Percentiles rank a stretch among this genome's conserved stretches.
Evolutionary conservation across 1,139 yeast species (phyloP).

Genomic region (Pichia sp.): DNA sequence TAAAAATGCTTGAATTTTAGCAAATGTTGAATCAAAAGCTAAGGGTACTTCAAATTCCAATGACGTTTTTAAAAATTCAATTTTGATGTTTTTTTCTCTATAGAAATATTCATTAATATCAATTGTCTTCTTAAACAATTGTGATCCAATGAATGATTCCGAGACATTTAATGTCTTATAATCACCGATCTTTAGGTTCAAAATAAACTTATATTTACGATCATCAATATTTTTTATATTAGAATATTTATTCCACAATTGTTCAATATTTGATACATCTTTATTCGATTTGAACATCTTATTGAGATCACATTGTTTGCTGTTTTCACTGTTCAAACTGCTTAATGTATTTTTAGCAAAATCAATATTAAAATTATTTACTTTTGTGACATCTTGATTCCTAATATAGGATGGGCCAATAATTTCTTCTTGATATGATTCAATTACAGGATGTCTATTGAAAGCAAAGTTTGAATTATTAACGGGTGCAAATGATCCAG

Average conservation of each 20-base stretch:
- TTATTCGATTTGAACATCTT: not conserved
- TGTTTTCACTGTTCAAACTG: no score
- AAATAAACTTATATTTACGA: constrained; percentile 2
- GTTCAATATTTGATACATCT: not conserved
- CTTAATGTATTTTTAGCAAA: constrained; percentile 7
- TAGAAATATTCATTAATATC: not conserved
- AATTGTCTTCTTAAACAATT: not conserved
- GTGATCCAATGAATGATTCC: constrained; percentile 3
- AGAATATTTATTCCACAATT: constrained; percentile 6
- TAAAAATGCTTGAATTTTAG: constrained; percentile 13
- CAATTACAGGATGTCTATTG: constrained; percentile 16
- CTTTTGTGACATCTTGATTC: not conserved
- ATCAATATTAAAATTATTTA: constrained; percentile 4
- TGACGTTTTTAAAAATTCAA: constrained; percentile 1
- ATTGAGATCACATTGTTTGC: not conserved
- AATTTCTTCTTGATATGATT: constrained; percentile 23
- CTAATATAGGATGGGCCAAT: not conserved
- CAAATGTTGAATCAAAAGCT: not conserved
- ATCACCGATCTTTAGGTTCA: constrained; percentile 7
- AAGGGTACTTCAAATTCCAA: constrained; percentile 6
- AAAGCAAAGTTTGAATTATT: constrained; percentile 10
- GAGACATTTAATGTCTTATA: constrained; percentile 1
- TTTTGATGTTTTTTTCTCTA: constrained; percentile 1
- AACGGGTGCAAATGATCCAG: constrained; percentile 13
- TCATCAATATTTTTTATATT: not conserved